These are phyloP conservation scores for Gyrodon lividus DNA, from an alignment of 768 basidiomycete species.

Conservation along the genomic window DNA sequence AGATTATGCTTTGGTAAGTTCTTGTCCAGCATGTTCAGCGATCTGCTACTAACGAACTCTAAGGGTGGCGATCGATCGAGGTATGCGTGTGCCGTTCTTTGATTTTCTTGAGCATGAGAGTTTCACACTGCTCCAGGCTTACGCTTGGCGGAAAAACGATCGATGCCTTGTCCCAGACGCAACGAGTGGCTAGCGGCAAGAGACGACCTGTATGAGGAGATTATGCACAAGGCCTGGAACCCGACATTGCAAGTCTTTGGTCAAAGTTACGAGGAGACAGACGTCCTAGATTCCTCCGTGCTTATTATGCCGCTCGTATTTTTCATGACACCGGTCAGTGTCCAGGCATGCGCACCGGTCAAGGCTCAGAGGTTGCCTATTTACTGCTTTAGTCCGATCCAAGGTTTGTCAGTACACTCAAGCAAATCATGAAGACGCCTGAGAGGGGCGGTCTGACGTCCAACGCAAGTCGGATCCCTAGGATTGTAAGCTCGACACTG, in stretches of 20 bases:
- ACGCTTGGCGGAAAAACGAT: slow-evolving; percentile 92
- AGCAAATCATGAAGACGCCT: slow-evolving; percentile 78
- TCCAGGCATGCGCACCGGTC: not conserved
- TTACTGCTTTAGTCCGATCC: slow-evolving; percentile 65
- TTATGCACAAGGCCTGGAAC: slow-evolving; percentile 90
- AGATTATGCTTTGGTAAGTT: slow-evolving; percentile 88
- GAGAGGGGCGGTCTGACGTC: slow-evolving; percentile 91
- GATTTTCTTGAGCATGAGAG: not conserved
- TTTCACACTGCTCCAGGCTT: slow-evolving; percentile 46
- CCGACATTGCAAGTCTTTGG: slow-evolving; percentile 64
- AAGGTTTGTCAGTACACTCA: slow-evolving; percentile 82
- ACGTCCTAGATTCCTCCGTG: slow-evolving; percentile 82
- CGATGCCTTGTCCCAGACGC: slow-evolving; percentile 79
- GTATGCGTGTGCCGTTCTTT: slow-evolving; percentile 30
- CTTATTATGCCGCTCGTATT: slow-evolving; percentile 93
- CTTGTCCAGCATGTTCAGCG: not conserved
- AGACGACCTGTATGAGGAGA: slow-evolving; percentile 88
- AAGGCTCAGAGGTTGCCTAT: not conserved
- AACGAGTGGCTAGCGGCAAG: slow-evolving; percentile 71
- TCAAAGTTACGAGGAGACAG: slow-evolving; percentile 87
- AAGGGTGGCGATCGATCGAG: slow-evolving; percentile 95
- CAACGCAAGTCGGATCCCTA: slow-evolving; percentile 47
- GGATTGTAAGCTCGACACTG: not conserved
- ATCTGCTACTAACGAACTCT: not conserved
- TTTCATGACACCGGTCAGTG: slow-evolving; percentile 76